Base-by-base conservation (phyloP, 2,329 filamentous ascomycete species). In the Xylariomycetidae sp. region DNA sequence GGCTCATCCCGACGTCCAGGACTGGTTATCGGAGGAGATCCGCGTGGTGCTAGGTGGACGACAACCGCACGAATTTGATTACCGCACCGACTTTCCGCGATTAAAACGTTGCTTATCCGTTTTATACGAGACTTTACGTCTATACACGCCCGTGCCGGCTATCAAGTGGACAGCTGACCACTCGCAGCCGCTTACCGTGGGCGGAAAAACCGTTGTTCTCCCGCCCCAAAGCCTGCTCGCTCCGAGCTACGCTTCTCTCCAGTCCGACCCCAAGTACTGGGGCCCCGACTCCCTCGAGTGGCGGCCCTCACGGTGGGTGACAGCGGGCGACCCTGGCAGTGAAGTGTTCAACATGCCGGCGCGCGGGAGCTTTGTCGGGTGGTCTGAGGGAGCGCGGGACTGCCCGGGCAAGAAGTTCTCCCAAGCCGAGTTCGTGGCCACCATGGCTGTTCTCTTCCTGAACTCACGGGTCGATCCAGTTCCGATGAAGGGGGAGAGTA, bases 11-110 rank as follows among this genome's bases (percentile, higher is more conserved):
- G 49, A 60, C 4, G 57, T 66, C 3, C 69, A 72, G 37, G 56
- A 62, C 4, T 71, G 65, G 65, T 29, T 68, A 0, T 46, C 54
- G 0, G 57, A 67, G 31, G 67, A 68, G 32, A 46, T 68, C 5
- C 22, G 38, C 1, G 20, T 41, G 19, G 39, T 42, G 14, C 19
- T 39, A 4, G 38, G 37, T 4, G 31, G 31, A 8, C 35, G 39
- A 9, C 13, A 22, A 10, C 30, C 28, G 0, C n/a, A 24, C 14
- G 35, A 40, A 19, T 44, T 31, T 38, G 26, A 42, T 13, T 44
- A 42, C 20, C 17, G 36, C 32, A 27, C 47, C 2, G 34, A 57
- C 7, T 69, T 63, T 34, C 63, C 65, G 0, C 60, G 54, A 13
- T 46, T 71, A 1, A 58, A 57, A 26, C 52, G 64, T n/a, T 65